Conservation (phyloP, 1,284 basidiomycete species). For the Bothia castanella region DNA sequence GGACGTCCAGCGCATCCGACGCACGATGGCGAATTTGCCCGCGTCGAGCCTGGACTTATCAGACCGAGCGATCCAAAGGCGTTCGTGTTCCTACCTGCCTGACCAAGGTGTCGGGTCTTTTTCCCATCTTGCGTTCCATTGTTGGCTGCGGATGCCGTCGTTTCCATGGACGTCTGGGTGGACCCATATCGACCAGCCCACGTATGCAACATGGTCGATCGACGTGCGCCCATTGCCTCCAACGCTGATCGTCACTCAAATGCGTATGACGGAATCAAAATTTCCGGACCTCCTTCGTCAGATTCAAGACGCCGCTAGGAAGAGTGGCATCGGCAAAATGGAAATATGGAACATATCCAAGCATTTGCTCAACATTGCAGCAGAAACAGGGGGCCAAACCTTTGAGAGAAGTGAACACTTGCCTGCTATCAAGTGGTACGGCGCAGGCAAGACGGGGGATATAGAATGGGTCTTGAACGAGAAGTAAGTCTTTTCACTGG, state of each 20-base stretch:
- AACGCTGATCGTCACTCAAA: constrained; percentile 49
- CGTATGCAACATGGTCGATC: constrained; percentile 54
- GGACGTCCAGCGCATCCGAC: constrained; percentile 27
- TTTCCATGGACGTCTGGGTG: constrained; percentile 38
- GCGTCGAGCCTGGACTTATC: constrained; percentile 6
- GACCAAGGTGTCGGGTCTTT: constrained; percentile 22
- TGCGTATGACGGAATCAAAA: constrained; percentile 37
- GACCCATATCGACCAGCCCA: constrained; percentile 13
- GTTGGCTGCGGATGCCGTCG: constrained; percentile 9
- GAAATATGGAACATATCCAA: constrained; percentile 38
- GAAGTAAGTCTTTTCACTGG: constrained; percentile 36
- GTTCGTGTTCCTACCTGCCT: constrained; percentile 20
- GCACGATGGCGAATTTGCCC: constrained; percentile 20
- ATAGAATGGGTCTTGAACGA: constrained; percentile 57
- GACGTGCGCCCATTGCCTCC: constrained; percentile 37
- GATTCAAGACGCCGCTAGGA: constrained; percentile 39
- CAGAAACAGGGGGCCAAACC: constrained; percentile 38
- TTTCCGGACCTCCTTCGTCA: constrained; percentile 41
- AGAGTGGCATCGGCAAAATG: constrained; percentile 40
- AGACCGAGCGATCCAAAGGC: constrained; percentile 11
- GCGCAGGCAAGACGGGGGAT: constrained; percentile 35
- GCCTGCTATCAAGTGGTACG: constrained; percentile 58
- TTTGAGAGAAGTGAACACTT: constrained; percentile 45
- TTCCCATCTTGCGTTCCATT: constrained; percentile 15
- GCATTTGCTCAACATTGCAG: constrained; percentile 22